A percentile compares a stretch with the other conserved stretches of the same genome.
Evolutionary conservation across 768 basidiomycete species (phyloP).

Genomic region (Pisolithus marmoratus): DNA sequence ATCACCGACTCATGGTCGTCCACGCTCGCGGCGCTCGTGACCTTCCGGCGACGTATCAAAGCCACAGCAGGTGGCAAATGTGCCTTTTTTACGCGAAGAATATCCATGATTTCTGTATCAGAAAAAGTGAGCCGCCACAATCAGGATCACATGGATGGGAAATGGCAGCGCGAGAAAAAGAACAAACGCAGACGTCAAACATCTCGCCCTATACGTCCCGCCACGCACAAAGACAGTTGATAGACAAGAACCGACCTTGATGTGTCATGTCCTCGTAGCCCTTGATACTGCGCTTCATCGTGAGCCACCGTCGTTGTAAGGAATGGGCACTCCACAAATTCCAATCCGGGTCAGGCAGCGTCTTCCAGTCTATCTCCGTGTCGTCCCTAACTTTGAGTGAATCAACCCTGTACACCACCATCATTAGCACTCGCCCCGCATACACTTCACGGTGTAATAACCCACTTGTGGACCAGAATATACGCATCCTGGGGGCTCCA

Average conservation of each 20-base stretch:
- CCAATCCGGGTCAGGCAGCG: constrained; percentile 67
- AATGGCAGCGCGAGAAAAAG: too few species aligned
- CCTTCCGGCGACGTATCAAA: constrained; percentile 42
- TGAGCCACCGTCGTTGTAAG: constrained; percentile 74
- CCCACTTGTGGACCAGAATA: constrained; percentile 75
- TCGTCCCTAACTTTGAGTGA: constrained; percentile 72
- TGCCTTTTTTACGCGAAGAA: constrained; percentile 68
- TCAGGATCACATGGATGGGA: too few species aligned
- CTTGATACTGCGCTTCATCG: constrained; percentile 72
- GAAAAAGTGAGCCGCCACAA: background rate
- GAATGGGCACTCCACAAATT: constrained; percentile 81
- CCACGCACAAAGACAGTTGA: background rate
- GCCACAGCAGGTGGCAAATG: constrained; percentile 37
- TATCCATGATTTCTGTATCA: constrained; percentile 70
- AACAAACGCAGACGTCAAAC: too few species aligned
- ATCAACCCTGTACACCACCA: constrained; percentile 51
- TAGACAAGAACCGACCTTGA: constrained; percentile 44
- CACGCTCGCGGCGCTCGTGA: constrained; percentile 47
- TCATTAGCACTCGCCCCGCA: constrained; percentile 1
- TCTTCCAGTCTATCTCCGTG: constrained; percentile 83
- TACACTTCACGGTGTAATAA: background rate
- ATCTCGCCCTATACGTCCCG: too few species aligned
- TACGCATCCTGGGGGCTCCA: constrained; percentile 76
- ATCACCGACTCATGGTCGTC: constrained; percentile 33
- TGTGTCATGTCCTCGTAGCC: constrained; percentile 79